Base-by-base conservation (phyloP, 2,329 filamentous ascomycete species). In the Chrysoporthe deuterocubensis region DNA sequence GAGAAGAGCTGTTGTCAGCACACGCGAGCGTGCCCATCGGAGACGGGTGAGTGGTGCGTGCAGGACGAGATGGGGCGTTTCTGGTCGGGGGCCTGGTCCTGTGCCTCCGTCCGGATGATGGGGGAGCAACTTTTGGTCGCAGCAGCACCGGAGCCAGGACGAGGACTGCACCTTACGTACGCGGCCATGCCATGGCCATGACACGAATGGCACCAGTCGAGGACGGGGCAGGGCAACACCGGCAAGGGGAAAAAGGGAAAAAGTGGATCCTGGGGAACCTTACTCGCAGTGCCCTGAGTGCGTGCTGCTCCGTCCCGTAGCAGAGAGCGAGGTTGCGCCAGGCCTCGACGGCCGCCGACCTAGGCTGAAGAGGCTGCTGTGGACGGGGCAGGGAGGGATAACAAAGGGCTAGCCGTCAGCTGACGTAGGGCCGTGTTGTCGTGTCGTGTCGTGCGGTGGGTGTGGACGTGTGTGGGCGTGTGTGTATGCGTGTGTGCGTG, bases 321-420 rank as follows among this genome's bases (percentile, higher is more conserved):
- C 7, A 26, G 4, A 18, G 50, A 32, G 32, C 6, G 54, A n/a
- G 54, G 18, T 65, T 57, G 62, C 64, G 68, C 60, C 46, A 71
- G 70, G 71, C 70, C 72, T 72, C 69, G 67, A 71, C 64, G 71
- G 71, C 71, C 68, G 68, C 71, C 68, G 64, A 67, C 69, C 70
- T 65, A 65, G 52, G 62, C 18, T 57, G 68, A 7, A 57, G 68
- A 70, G 61, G 37, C n/a, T 26, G 48, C 48, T 32, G 48, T 11
- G 26, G 11, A 11, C 13, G 21, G 48, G 48, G 48, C 48, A 26
- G 48, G 8, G 21, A 26, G 48, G 26, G 50, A 54, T 32, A 34
- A 32, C 50, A 54, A 21, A 54, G 26, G 7, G 48, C 26, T 26
- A 26, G 50, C 50, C 13, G 21, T 54, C 13, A 16, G 50, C 50